Percentiles rank a stretch among this genome's conserved stretches.
Conservation (phyloP, 2,329 filamentous ascomycete genomes). For the Didymella pomorum region DNA sequence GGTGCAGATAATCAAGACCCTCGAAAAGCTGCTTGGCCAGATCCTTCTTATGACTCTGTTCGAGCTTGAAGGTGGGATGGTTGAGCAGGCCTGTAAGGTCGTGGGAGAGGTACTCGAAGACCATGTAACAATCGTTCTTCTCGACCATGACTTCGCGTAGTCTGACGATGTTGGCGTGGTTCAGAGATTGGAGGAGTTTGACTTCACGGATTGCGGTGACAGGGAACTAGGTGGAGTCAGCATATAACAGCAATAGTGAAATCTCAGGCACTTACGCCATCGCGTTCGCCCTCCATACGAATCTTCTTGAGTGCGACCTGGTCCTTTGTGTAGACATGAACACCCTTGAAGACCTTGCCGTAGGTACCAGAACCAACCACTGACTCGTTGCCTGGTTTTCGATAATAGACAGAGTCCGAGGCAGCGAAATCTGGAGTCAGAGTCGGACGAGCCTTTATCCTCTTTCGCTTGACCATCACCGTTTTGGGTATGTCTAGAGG, state of each 20-base stretch:
- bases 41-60: constrained; percentile 88
- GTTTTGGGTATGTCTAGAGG: constrained; percentile 56
- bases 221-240: constrained; percentile 66
- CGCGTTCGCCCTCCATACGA: constrained; percentile 89
- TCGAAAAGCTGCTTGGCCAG: constrained; percentile 92
- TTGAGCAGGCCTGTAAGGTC: constrained; percentile 95
- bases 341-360: constrained; percentile 92
- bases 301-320: constrained; percentile 89
- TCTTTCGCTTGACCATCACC: constrained; percentile 70
- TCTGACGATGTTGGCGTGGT: constrained; percentile 82
- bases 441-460: constrained; percentile 74
- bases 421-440: constrained; percentile 75
- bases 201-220: constrained; percentile 92
- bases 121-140: constrained; percentile 99
- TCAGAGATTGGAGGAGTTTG: constrained; percentile 86
- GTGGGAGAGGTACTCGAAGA: constrained; percentile 97
- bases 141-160: constrained; percentile 97
- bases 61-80: constrained; percentile 88
- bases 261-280: constrained; percentile 63
- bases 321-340: constrained; percentile 87
- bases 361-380: constrained; percentile 96
- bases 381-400: constrained; percentile 96
- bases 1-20: constrained; percentile 91
- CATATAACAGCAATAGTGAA: not conserved
- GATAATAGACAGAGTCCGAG: constrained; percentile 90